A percentile compares a stretch with the other conserved stretches of the same genome.
phyloP scores from a whole-genome alignment of 768 basidiomycete species.

The Boletus subparvulus region DNA sequence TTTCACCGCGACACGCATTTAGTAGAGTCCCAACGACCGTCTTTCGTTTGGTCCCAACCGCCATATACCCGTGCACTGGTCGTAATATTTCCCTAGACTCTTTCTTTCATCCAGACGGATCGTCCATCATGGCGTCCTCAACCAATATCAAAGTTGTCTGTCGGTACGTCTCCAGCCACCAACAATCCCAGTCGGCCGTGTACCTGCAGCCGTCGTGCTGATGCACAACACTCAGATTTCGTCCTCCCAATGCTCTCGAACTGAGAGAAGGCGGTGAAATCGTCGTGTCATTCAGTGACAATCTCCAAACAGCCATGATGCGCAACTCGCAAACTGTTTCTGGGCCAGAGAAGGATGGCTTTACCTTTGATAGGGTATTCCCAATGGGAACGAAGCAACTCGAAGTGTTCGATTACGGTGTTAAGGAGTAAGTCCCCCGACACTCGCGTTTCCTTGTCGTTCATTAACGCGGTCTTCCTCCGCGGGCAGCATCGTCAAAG shows the following conservation, averaged over 20 bases:
- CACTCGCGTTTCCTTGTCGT: slow-evolving; percentile 2
- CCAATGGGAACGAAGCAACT: slow-evolving; percentile 86
- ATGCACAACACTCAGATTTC: slow-evolving; percentile 60
- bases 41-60: slow-evolving; percentile 1
- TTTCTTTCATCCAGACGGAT: slow-evolving; percentile 23
- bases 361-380: slow-evolving; percentile 97
- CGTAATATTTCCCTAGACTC: slow-evolving; percentile 11
- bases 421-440: slow-evolving; percentile 76
- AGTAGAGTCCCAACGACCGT: slow-evolving; percentile 2
- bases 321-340: slow-evolving; percentile 64
- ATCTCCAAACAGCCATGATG: slow-evolving; percentile 80
- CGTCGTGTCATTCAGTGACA: slow-evolving; percentile 86
- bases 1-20: slow-evolving; percentile 21
- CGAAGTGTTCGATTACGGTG: slow-evolving; percentile 98
- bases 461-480: slow-evolving; percentile 18
- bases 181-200: background rate
- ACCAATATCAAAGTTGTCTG: slow-evolving; percentile 99
- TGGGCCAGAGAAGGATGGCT: slow-evolving; percentile 95
- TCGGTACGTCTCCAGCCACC: slow-evolving; percentile 62
- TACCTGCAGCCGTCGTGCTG: background rate
- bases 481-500: slow-evolving; percentile 77
- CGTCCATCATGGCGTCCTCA: slow-evolving; percentile 61
- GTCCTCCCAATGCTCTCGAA: slow-evolving; percentile 92
- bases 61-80: slow-evolving; percentile 20
- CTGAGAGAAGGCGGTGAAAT: slow-evolving; percentile 83